Percentiles rank a stretch among this genome's conserved stretches.
These are phyloP conservation scores for Leccinum sublutescens DNA, from an alignment of 768 basidiomycete species.

Conservation along the genomic window DNA sequence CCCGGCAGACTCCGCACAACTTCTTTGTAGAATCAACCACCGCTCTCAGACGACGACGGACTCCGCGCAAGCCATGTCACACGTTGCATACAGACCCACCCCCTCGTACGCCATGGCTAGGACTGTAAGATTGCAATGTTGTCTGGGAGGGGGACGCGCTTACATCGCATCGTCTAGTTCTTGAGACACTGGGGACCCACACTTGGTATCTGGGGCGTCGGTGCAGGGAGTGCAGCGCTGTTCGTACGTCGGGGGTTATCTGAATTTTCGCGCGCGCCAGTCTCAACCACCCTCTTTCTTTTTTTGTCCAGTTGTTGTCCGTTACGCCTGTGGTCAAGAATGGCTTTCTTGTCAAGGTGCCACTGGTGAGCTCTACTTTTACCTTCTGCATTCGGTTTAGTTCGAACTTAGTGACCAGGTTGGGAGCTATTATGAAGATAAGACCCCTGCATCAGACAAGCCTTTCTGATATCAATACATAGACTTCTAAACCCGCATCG, in stretches of 20 bases:
- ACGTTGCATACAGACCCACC: constrained; percentile 39
- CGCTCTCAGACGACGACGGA: not conserved
- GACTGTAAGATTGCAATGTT: constrained; percentile 34
- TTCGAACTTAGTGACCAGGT: constrained; percentile 42
- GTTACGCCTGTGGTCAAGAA: constrained; percentile 84
- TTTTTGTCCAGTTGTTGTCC: constrained; percentile 57
- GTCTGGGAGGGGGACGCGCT: not conserved
- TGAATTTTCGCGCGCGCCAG: not conserved
- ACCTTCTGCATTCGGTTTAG: not conserved
- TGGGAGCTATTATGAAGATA: constrained; percentile 72
- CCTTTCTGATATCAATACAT: constrained; percentile 56
- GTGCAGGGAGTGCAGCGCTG: constrained; percentile 63
- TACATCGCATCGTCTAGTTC: constrained; percentile 33
- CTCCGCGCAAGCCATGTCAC: constrained; percentile 38
- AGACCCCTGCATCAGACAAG: constrained; percentile 77
- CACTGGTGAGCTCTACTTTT: constrained; percentile 53
- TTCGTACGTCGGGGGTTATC: constrained; percentile 43
- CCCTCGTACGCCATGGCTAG: constrained; percentile 37
- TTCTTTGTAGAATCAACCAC: not conserved
- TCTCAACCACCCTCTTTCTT: constrained; percentile 2
- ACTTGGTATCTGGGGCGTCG: constrained; percentile 69
- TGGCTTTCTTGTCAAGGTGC: constrained; percentile 68
- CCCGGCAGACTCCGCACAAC: not conserved
- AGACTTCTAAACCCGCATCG: constrained; percentile 15
- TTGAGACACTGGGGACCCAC: constrained; percentile 58